Base-by-base conservation (phyloP, 1,139 yeast species). In the Scheffersomyces titani region DNA sequence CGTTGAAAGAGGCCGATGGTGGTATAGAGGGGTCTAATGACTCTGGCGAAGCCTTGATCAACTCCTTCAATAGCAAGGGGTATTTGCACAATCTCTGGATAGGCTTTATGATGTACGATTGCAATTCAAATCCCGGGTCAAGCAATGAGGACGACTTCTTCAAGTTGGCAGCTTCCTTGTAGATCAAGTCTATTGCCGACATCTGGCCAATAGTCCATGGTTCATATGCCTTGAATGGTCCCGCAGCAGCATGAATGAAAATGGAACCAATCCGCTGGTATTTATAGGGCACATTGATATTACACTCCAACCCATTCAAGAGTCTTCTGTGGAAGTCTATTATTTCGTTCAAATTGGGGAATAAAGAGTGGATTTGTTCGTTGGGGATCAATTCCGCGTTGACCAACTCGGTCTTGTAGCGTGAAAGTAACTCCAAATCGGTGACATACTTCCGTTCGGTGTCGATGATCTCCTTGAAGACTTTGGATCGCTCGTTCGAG, bases 51-150 rank as follows among this genome's bases (percentile, higher is more conserved):
- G 79, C 71, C 68, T 92, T 92, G 51, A 90, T 72, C 57, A 96
- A 79, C 67, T 92, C 96, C 62, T 85, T 86, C 57, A 94, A 74
- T 52, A 94, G 77, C 52, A 96, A 75, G 2, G 99, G 99, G 70
- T 94, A 94, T 71, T 93, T 92, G 78, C 98, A 92, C 40, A 94
- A 81, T 64, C 99, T 84, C 76, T 94, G 99, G 49, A 94, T 92
- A 0, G 99, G 99, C 71, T 94, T 94, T 64, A 94, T 85, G 52
- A 96, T 81, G 70, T 90, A 90, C 54, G 96, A 88, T 67, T 92
- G 98, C 55, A 94, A 78, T 71, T 94, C 99, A 70, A 92, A 88
- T 47, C 92, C 90, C 30, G 96, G 96, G 61, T 89, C 96, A 57
- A 94, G 85, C 50, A 92, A 74, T 52, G 81, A 74, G 3, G 89